These are phyloP conservation scores for Penicillium sclerotigenum DNA, from an alignment of 2,329 filamentous ascomycete genomes.

Conservation along the genomic window DNA sequence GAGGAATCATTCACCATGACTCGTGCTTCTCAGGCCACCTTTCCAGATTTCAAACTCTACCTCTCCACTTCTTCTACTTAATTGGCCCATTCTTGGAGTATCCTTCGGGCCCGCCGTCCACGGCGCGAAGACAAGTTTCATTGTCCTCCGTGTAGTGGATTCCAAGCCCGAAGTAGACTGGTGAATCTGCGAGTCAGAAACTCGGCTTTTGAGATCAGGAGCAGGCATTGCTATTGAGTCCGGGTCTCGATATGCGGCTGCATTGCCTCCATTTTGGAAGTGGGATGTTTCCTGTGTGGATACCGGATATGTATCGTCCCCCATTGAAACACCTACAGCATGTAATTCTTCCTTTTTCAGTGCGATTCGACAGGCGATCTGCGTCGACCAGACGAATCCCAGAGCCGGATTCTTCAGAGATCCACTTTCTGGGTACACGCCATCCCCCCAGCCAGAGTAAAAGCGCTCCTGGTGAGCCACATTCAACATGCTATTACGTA, in stretches of 20 bases:
- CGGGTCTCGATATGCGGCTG: background rate
- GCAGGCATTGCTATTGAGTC: constrained; percentile 7
- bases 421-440: constrained; percentile 34
- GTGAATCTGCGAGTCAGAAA: background rate
- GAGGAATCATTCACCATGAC: background rate
- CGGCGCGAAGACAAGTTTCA: constrained; percentile 87
- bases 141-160: constrained; percentile 60
- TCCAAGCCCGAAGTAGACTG: background rate
- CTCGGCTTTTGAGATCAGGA: background rate
- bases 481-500: constrained; percentile 56
- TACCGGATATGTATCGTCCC: background rate
- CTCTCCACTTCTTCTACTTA: constrained; percentile 18
- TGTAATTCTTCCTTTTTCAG: constrained; percentile 68
- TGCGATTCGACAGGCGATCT: constrained; percentile 78
- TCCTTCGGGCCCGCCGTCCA: constrained; percentile 60
- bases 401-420: constrained; percentile 76
- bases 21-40: constrained; percentile 50
- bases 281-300: constrained; percentile 1
- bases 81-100: constrained; percentile 47
- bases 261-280: background rate
- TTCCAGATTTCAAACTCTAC: constrained; percentile 73
- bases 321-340: constrained; percentile 26
- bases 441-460: constrained; percentile 93
- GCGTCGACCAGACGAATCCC: constrained; percentile 86
- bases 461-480: constrained; percentile 85